Evolutionary conservation across 352 stramenopile species (phyloP).

Genomic region (Phytopythium delawarense): DNA sequence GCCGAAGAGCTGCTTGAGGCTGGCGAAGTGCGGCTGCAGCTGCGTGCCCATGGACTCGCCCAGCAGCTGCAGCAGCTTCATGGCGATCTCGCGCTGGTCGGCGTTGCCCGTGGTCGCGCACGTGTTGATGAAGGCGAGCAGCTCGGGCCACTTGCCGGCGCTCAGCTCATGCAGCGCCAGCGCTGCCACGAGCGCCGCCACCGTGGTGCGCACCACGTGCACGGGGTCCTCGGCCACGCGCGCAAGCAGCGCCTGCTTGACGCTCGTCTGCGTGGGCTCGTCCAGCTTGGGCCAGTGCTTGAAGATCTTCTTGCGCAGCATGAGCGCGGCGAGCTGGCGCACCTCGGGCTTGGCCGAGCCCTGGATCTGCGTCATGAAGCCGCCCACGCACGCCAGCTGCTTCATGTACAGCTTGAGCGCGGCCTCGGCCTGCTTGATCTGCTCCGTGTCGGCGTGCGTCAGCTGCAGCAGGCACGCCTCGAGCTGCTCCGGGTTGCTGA

Average conservation of each 20-base stretch:
- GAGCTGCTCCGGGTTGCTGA: constrained; percentile 69
- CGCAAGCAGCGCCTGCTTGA: constrained; percentile 88
- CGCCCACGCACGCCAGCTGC: constrained; percentile 77
- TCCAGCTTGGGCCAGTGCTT: constrained; percentile 93
- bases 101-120: constrained; percentile 76
- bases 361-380: constrained; percentile 89
- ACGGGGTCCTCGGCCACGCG: constrained; percentile 85
- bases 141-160: constrained; percentile 85
- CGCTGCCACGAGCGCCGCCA: constrained; percentile 80
- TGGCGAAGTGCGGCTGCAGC: constrained; percentile 77
- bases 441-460: constrained; percentile 92
- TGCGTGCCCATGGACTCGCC: constrained; percentile 89
- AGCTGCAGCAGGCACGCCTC: constrained; percentile 87
- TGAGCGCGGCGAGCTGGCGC: constrained; percentile 90
- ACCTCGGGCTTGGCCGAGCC: constrained; percentile 73
- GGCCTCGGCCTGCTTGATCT: constrained; percentile 94
- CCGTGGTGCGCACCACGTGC: constrained; percentile 82
- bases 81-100: constrained; percentile 89
- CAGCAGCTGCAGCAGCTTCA: constrained; percentile 93
- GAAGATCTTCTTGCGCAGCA: constrained; percentile 93
- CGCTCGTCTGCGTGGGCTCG: constrained; percentile 51
- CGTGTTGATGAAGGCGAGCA: constrained; percentile 93
- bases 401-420: constrained; percentile 93
- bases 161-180: constrained; percentile 78
- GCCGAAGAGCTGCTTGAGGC: constrained; percentile 77